Conservation (phyloP, 2,329 filamentous ascomycete genomes). For the Trichoderma simmonsii region DNA sequence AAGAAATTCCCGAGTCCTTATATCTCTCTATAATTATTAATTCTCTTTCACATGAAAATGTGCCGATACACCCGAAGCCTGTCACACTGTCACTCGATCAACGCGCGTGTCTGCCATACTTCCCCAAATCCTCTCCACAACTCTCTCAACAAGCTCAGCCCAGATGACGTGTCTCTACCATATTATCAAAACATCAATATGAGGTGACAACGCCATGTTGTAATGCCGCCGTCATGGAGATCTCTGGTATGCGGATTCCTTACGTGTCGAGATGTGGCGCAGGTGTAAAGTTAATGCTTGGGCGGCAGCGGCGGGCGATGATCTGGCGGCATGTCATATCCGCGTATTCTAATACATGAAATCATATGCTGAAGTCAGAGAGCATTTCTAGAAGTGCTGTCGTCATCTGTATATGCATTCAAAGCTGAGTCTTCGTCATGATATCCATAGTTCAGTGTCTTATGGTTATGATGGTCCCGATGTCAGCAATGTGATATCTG, state of each 20-base stretch:
- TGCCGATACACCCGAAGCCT: constrained; percentile 1
- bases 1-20: neutral
- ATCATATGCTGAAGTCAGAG: neutral
- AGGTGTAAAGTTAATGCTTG: constrained; percentile 4
- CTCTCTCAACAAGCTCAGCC: neutral
- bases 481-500: neutral
- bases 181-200: neutral
- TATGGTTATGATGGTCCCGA: neutral
- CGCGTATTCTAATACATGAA: neutral
- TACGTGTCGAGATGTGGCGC: constrained; percentile 4
- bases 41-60: neutral
- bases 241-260: neutral
- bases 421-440: neutral
- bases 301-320: neutral
- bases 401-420: neutral
- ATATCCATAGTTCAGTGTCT: neutral
- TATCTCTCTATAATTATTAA: neutral
- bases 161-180: neutral
- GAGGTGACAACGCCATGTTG: constrained; percentile 2
- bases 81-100: neutral
- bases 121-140: neutral
- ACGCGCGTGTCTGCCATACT: neutral
- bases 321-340: neutral
- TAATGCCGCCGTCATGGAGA: constrained; percentile 6
- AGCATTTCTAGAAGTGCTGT: neutral